Evolutionary conservation across 768 basidiomycete genomes (phyloP), one percentile per base, ranked within the genome.

Genomic region (Hysterangium stoloniferum): DNA sequence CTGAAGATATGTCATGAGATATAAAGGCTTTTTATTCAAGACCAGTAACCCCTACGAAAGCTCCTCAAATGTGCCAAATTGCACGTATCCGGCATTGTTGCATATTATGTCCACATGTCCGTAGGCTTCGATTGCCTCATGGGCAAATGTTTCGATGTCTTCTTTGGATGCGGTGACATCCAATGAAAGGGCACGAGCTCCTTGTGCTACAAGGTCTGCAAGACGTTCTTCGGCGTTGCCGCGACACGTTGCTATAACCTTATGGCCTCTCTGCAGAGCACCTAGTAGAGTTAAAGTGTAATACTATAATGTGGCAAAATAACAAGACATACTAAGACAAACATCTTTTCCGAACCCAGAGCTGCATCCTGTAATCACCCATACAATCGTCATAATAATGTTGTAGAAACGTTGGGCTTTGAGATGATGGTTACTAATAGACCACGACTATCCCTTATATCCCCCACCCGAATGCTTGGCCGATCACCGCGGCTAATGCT

Each of bases 71-170:
- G 43, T 28, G 8, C 43, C 43, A 7, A 3, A 3, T 27, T 45
- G 43, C 19, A 45, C 43, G 31, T 45, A 45, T 29, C 55, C 55
- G 29, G 57, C 53, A 35, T 54, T 56, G 44, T 57, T 58, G 33
- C 56, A 53, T 5, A 56, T 25, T 45, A 57, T 44, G 58, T 61
- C 52, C 20, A 57, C 25, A 32, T 44, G 56, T 1, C 56, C 56
- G 44, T 55, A 36, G 17, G 73, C 57, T 0, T 43, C 62, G 20
- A 70, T 56, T 0, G 70, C 71, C 44, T 66, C 59, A 52, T 64
- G 59, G 1, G 72, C 74, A 28, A 58, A 48, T 28, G 19, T 47
- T 33, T 57, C 41, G 12, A 64, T 45, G 6, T 45, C 45, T 6
- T 58, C 54, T 9, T 54, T 36, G 8, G 57, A 47, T 9, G 55